Percentiles rank a stretch among this genome's conserved stretches.
phyloP scores from a whole-genome alignment of 2,329 filamentous ascomycete species.

The Didymosphaeria variabile region DNA sequence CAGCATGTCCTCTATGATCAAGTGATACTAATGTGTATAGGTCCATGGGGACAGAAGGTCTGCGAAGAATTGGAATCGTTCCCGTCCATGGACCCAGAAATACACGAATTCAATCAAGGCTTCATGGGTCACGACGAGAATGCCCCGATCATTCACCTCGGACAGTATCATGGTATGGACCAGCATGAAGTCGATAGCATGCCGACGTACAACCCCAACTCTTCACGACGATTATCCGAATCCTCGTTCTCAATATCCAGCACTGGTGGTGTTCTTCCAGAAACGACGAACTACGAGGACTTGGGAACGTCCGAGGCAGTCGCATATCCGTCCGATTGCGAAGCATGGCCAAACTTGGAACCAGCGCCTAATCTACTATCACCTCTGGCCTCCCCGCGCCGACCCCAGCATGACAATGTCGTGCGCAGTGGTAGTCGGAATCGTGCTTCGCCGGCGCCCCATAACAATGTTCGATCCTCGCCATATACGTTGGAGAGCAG shows the following conservation, averaged over 20 bases:
- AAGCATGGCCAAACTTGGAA: constrained; percentile 72
- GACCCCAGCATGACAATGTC: constrained; percentile 61
- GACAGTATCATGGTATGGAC: constrained; percentile 46
- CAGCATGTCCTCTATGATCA: background rate
- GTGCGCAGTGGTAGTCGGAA: constrained; percentile 68
- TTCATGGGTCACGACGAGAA: constrained; percentile 51
- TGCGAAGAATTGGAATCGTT: constrained; percentile 51
- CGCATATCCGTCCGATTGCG: constrained; percentile 68
- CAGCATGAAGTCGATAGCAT: constrained; percentile 43
- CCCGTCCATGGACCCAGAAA: constrained; percentile 50
- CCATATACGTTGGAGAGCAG: constrained; percentile 75
- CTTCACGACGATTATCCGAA: constrained; percentile 72
- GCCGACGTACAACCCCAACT: constrained; percentile 54
- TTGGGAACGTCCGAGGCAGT: constrained; percentile 74
- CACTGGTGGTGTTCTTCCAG: constrained; percentile 66
- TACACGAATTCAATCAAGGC: constrained; percentile 48
- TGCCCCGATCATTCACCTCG: constrained; percentile 51
- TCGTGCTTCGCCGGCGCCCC: constrained; percentile 75
- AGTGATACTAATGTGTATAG: constrained; percentile 36
- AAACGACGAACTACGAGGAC: constrained; percentile 76
- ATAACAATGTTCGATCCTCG: constrained; percentile 72
- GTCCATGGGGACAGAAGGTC: constrained; percentile 51
- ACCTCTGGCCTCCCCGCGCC: constrained; percentile 76
- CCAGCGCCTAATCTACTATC: constrained; percentile 75
- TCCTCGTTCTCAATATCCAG: constrained; percentile 78